These are phyloP conservation scores for Aegilops sharonensis DNA, from an alignment of 176 grass and related monocot species.

Conservation along the genomic window DNA sequence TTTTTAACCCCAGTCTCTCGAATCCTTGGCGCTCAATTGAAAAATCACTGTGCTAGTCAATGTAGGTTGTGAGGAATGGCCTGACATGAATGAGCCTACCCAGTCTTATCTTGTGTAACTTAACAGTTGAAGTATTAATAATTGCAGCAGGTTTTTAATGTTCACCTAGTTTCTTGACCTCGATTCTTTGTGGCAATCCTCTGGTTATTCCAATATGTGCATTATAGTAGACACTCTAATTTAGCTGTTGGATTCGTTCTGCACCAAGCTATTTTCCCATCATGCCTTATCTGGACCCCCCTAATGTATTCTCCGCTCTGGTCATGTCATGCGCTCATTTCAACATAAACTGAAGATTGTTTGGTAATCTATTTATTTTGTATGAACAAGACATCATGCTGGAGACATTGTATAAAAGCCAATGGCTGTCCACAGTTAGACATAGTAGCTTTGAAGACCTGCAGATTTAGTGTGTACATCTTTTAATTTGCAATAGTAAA, in stretches of 20 bases:
- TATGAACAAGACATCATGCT: neutral
- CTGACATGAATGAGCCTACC: neutral
- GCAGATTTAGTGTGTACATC: neutral
- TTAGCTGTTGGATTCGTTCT: neutral
- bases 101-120: neutral
- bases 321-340: neutral
- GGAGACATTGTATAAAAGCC: neutral
- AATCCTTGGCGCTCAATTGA: neutral
- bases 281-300: neutral
- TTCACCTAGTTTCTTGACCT: neutral
- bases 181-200: neutral
- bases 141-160: neutral
- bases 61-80: neutral
- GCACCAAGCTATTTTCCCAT: neutral
- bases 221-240: neutral
- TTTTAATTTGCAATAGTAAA: neutral
- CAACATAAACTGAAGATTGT: neutral
- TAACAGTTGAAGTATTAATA: neutral
- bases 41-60: neutral
- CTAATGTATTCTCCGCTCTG: neutral
- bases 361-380: neutral
- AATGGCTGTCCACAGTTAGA: neutral
- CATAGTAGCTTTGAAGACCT: neutral
- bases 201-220: neutral
- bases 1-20: neutral